Percentiles rank a stretch among this genome's conserved stretches.
Conservation (phyloP, 2,329 filamentous ascomycete species). For the Ophiostoma ulmi region DNA sequence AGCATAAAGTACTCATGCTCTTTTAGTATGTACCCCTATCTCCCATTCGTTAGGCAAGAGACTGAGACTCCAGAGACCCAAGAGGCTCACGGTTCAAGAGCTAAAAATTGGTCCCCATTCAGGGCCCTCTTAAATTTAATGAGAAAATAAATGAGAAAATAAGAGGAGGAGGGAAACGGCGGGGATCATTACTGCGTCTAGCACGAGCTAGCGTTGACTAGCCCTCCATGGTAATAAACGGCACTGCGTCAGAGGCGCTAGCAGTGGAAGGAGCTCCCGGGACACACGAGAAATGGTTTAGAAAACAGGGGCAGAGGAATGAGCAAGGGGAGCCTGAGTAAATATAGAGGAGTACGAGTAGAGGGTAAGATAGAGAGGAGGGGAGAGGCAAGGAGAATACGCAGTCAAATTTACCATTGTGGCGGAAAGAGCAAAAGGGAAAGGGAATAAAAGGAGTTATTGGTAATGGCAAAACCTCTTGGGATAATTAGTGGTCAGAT, state of each 20-base stretch:
- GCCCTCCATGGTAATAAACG: conserved; percentile 14
- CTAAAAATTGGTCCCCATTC: conserved; percentile 5
- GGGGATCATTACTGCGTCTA: conserved; percentile 20
- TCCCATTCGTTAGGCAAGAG: not conserved
- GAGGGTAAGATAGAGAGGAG: not conserved
- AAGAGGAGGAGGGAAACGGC: conserved; percentile 18
- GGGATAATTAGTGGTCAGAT: not conserved
- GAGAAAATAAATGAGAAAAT: conserved; percentile 11
- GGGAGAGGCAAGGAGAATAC: not conserved
- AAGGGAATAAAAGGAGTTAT: not conserved
- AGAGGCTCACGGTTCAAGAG: not conserved
- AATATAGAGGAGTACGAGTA: too few species aligned
- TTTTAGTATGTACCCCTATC: not conserved
- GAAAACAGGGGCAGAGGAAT: not conserved
- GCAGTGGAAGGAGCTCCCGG: conserved; percentile 22
- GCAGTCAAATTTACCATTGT: not conserved
- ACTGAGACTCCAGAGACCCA: too few species aligned
- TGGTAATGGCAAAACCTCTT: not conserved
- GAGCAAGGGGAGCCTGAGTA: not conserved
- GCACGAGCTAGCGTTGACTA: conserved; percentile 19
- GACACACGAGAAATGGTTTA: conserved; percentile 11
- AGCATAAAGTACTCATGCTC: not conserved
- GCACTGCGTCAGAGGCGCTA: conserved; percentile 22
- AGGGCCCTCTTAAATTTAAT: conserved; percentile 17
- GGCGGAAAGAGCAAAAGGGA: not conserved